Percentiles rank a stretch among this genome's conserved stretches.
These are phyloP conservation scores for Hymenoscyphus repandus DNA, from an alignment of 2,329 filamentous ascomycete genomes.

Conservation along the genomic window DNA sequence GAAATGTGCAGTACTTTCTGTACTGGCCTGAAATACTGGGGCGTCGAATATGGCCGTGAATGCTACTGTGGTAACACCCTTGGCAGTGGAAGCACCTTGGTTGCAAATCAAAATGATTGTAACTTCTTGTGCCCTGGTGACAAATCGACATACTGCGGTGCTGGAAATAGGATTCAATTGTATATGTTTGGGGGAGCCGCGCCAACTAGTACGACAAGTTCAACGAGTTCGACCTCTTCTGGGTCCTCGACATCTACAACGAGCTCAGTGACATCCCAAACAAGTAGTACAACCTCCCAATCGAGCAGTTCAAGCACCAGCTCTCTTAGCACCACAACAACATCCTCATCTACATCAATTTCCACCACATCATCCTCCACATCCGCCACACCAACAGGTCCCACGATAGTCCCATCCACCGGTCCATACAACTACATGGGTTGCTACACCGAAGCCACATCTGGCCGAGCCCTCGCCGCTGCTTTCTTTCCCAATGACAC, in stretches of 20 bases:
- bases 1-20: constrained; percentile 31
- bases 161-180: constrained; percentile 16
- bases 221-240: constrained; percentile 3
- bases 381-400: constrained; percentile 15
- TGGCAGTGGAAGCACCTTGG: constrained; percentile 17
- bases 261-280: background rate
- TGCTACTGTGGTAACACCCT: constrained; percentile 30
- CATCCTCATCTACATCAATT: constrained; percentile 7
- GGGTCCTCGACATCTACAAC: background rate
- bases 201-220: background rate
- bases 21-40: constrained; percentile 30
- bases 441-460: constrained; percentile 28
- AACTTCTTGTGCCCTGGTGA: constrained; percentile 13
- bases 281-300: background rate
- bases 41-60: constrained; percentile 34
- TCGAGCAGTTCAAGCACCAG: background rate
- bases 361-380: constrained; percentile 1
- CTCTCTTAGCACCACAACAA: no score
- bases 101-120: constrained; percentile 22
- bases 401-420: constrained; percentile 15
- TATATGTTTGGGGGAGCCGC: constrained; percentile 1
- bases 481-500: constrained; percentile 18
- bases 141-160: constrained; percentile 20
- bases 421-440: constrained; percentile 25
- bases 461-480: constrained; percentile 20